Percentiles rank a stretch among this genome's conserved stretches.
Conservation (phyloP, 306 rosid species). For the Aeschynomene evenia region DNA sequence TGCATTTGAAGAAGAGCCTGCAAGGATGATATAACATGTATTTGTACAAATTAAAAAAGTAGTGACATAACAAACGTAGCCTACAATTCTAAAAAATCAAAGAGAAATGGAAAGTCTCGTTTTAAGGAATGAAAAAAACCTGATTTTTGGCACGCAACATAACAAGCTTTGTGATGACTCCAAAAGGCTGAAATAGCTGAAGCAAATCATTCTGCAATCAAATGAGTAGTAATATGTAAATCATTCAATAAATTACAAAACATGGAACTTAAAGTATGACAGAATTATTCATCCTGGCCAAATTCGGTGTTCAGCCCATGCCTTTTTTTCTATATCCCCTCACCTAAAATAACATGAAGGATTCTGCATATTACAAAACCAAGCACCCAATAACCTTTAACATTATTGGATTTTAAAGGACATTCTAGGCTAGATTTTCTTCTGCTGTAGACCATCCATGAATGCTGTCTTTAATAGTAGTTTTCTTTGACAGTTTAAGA, state of each 20-base stretch:
- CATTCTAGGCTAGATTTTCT: background rate
- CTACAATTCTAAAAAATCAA: background rate
- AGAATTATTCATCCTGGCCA: background rate
- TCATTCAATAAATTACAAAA: conserved; percentile 5
- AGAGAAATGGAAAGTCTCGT: background rate
- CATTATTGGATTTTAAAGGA: background rate
- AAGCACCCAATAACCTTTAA: background rate
- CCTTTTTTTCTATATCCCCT: background rate
- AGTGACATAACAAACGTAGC: background rate
- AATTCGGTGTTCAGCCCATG: background rate
- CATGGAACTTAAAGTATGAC: background rate
- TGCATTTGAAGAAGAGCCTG: conserved; percentile 99
- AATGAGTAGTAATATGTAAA: conserved; percentile 24
- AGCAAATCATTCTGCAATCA: conserved; percentile 86
- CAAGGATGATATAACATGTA: conserved; percentile 15
- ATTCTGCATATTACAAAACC: conserved; percentile 8
- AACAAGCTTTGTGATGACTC: conserved; percentile 97
- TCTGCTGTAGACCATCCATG: background rate
- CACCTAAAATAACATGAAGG: background rate
- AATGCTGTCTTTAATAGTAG: background rate
- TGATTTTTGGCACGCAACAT: conserved; percentile 99
- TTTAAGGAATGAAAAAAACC: conserved; percentile 47
- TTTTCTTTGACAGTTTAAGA: background rate
- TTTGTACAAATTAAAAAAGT: conserved; percentile 14
- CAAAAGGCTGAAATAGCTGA: conserved; percentile 96